These are phyloP conservation scores for Ganoderma leucocontextum DNA, from an alignment of 1,284 basidiomycete species.

Conservation along the genomic window DNA sequence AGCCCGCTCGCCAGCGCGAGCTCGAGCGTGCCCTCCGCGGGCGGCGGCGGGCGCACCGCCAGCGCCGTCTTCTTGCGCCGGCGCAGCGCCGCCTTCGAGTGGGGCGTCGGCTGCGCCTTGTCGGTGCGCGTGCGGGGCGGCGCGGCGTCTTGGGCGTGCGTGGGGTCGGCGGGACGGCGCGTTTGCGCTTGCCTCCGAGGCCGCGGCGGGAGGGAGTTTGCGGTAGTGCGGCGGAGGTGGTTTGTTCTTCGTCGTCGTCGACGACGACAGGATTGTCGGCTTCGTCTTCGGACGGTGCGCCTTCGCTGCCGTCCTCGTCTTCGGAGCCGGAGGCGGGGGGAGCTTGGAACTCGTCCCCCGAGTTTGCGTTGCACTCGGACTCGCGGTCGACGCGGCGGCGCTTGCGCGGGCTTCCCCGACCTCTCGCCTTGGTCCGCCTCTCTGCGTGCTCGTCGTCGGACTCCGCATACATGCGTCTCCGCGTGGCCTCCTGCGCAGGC, in stretches of 20 bases:
- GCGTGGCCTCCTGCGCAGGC: neutral
- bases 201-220: slow-evolving; percentile 16
- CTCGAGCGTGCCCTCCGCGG: slow-evolving; percentile 42
- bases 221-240: neutral
- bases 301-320: neutral
- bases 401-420: slow-evolving; percentile 4
- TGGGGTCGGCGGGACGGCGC: slow-evolving; percentile 30
- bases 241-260: slow-evolving; percentile 7
- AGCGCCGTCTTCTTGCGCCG: slow-evolving; percentile 48
- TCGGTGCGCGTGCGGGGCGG: slow-evolving; percentile 33
- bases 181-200: slow-evolving; percentile 36
- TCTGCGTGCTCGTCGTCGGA: neutral
- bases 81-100: slow-evolving; percentile 67
- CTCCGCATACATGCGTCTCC: neutral
- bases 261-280: slow-evolving; percentile 7
- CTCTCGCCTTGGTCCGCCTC: neutral
- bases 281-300: slow-evolving; percentile 4
- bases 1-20: slow-evolving; percentile 46
- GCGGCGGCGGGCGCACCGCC: slow-evolving; percentile 47
- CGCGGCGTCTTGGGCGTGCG: slow-evolving; percentile 37
- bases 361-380: neutral
- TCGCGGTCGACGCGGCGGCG: slow-evolving; percentile 1
- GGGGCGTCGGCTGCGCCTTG: slow-evolving; percentile 65
- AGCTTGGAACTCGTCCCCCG: slow-evolving; percentile 15
- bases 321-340: neutral